Conservation (phyloP, 768 basidiomycete genomes). For the Tubosaeta sp. region DNA sequence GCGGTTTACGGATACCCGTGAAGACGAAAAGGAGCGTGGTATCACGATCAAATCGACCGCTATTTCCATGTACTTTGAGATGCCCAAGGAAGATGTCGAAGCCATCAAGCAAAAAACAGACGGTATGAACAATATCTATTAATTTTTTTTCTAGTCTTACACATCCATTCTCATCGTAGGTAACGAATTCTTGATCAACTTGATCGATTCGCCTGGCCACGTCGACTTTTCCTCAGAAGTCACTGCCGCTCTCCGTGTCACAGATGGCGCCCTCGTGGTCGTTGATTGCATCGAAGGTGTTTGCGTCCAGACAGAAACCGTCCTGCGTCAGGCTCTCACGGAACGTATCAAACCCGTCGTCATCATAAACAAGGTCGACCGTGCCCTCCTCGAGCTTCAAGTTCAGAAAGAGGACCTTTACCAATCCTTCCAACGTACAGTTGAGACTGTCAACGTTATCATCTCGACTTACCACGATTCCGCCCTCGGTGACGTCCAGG, state of each 20-base stretch:
- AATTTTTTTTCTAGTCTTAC: slow-evolving; percentile 1
- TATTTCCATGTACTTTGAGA: slow-evolving; percentile 99
- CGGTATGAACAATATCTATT: slow-evolving; percentile 43
- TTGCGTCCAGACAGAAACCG: slow-evolving; percentile 99
- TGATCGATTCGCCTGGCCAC: slow-evolving; percentile 99
- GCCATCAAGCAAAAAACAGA: slow-evolving; percentile 93
- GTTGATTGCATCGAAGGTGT: slow-evolving; percentile 99
- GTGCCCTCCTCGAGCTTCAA: slow-evolving; percentile 97
- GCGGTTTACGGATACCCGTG: slow-evolving; percentile 96
- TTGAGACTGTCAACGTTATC: slow-evolving; percentile 98
- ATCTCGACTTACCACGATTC: slow-evolving; percentile 95
- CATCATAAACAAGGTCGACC: slow-evolving; percentile 99
- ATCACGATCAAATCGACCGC: slow-evolving; percentile 99
- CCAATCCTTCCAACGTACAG: slow-evolving; percentile 96
- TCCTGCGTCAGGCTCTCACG: slow-evolving; percentile 91
- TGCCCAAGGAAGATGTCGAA: slow-evolving; percentile 81
- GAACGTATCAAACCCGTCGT: slow-evolving; percentile 99
- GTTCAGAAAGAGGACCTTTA: slow-evolving; percentile 95
- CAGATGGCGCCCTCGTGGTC: slow-evolving; percentile 98
- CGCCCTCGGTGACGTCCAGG: slow-evolving; percentile 96
- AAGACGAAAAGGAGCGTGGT: slow-evolving; percentile 99
- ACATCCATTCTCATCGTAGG: slow-evolving; percentile 39
- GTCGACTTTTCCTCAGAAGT: slow-evolving; percentile 99
- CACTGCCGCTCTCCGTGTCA: slow-evolving; percentile 98
- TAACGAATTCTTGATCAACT: slow-evolving; percentile 97